A percentile compares a stretch with the other conserved stretches of the same genome.
phyloP scores from a whole-genome alignment of 2,329 filamentous ascomycete genomes.

The Diaporthe sp. region DNA sequence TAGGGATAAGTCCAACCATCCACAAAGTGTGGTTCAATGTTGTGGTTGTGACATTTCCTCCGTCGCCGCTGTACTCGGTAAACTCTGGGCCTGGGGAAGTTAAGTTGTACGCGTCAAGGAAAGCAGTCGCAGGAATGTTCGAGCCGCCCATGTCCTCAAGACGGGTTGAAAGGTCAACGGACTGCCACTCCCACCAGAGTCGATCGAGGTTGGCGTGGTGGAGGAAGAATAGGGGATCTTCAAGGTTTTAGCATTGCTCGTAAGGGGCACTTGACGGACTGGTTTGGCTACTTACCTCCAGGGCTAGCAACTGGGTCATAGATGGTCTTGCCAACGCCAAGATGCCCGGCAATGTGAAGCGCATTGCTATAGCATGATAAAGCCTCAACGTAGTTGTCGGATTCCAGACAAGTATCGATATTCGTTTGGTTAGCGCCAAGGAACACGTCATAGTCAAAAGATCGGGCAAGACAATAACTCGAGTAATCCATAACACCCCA shows the following conservation, averaged over 20 bases:
- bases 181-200: constrained; percentile 44
- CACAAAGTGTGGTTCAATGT: no score
- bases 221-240: constrained; percentile 50
- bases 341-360: constrained; percentile 40
- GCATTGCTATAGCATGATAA: constrained; percentile 37
- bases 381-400: constrained; percentile 14
- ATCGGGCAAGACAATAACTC: constrained; percentile 7
- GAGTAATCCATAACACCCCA: not conserved
- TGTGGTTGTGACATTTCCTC: no score
- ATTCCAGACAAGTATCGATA: not conserved
- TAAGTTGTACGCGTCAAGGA: no score
- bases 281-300: no score
- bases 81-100: no score
- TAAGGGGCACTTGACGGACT: no score
- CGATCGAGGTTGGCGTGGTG: constrained; percentile 44
- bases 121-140: no score
- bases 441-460: constrained; percentile 18
- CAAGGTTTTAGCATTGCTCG: no score
- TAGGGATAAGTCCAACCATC: no score
- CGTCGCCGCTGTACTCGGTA: no score
- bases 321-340: constrained; percentile 38
- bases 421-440: not conserved
- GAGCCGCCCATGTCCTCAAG: no score
- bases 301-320: constrained; percentile 32
- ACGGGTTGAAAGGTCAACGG: no score